Conservation (phyloP, 1,284 basidiomycete species). For the Gastroboletus turbinatus region DNA sequence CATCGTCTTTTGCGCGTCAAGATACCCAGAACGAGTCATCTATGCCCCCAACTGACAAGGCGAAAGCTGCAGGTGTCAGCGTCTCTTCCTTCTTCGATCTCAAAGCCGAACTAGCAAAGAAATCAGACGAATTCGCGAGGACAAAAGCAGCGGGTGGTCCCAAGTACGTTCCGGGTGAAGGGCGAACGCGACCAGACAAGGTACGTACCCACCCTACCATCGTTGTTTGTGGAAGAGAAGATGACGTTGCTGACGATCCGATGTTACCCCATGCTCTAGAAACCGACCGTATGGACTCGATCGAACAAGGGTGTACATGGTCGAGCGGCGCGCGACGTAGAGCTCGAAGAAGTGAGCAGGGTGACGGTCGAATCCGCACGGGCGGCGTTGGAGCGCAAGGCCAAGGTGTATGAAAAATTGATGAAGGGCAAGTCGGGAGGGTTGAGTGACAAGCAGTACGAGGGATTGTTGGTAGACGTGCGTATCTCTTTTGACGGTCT, state of each 20-base stretch:
- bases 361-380: conserved; percentile 70
- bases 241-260: background rate
- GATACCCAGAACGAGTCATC: conserved; percentile 8
- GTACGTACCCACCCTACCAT: conserved; percentile 32
- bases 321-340: conserved; percentile 62
- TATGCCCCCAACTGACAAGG: conserved; percentile 47
- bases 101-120: conserved; percentile 68
- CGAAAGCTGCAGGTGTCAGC: conserved; percentile 67
- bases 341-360: conserved; percentile 62
- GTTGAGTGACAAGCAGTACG: conserved; percentile 74
- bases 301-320: conserved; percentile 69
- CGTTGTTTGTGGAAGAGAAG: background rate
- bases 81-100: conserved; percentile 74
- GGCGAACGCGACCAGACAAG: conserved; percentile 60
- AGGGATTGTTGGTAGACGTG: conserved; percentile 82
- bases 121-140: conserved; percentile 61
- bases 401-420: conserved; percentile 80
- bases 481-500: conserved; percentile 27
- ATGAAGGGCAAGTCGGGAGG: conserved; percentile 80
- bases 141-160: conserved; percentile 57
- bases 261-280: conserved; percentile 42
- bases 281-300: conserved; percentile 68
- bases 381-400: conserved; percentile 74
- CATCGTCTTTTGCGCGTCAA: background rate
- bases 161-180: conserved; percentile 51